phyloP scores from a whole-genome alignment of 495 filamentous ascomycete genomes.

The Penicillium pulvis region DNA sequence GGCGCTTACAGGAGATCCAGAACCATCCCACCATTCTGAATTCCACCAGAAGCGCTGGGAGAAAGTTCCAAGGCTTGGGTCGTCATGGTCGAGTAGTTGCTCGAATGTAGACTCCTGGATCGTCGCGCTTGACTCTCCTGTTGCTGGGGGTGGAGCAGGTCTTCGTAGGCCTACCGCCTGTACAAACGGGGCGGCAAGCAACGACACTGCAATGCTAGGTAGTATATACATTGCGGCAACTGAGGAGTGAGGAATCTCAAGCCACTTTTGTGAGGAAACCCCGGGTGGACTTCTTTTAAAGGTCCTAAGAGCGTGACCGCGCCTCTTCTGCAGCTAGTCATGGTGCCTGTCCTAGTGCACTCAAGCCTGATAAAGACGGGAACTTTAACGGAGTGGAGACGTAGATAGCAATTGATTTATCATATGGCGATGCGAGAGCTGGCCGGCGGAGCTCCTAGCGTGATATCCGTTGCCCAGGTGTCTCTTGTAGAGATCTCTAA shows the following conservation, averaged over 20 bases:
- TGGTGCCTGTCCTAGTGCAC: not conserved
- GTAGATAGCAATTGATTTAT: not conserved
- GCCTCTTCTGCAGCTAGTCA: conserved; percentile 3
- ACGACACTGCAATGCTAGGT: conserved; percentile 2
- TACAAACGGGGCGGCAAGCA: conserved; percentile 4
- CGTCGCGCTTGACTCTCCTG: conserved; percentile 13
- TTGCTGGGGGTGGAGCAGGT: conserved; percentile 17
- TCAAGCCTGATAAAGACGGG: not conserved
- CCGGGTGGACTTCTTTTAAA: not conserved
- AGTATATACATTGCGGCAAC: conserved; percentile 7
- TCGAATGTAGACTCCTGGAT: conserved; percentile 39
- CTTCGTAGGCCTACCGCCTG: conserved; percentile 6
- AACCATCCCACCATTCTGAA: conserved; percentile 51
- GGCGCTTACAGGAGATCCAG: conserved; percentile 52
- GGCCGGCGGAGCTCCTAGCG: not conserved
- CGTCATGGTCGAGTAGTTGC: conserved; percentile 56
- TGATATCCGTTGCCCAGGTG: not conserved
- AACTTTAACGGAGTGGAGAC: not conserved
- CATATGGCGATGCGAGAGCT: not conserved
- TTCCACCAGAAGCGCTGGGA: conserved; percentile 55
- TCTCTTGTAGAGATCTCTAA: not conserved
- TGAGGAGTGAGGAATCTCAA: not conserved
- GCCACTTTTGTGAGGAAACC: not conserved
- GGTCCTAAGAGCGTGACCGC: not conserved
- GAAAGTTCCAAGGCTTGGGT: conserved; percentile 57